Evolutionary conservation across 2,329 filamentous ascomycete genomes (phyloP).

Genomic region (Fusarium sp.): DNA sequence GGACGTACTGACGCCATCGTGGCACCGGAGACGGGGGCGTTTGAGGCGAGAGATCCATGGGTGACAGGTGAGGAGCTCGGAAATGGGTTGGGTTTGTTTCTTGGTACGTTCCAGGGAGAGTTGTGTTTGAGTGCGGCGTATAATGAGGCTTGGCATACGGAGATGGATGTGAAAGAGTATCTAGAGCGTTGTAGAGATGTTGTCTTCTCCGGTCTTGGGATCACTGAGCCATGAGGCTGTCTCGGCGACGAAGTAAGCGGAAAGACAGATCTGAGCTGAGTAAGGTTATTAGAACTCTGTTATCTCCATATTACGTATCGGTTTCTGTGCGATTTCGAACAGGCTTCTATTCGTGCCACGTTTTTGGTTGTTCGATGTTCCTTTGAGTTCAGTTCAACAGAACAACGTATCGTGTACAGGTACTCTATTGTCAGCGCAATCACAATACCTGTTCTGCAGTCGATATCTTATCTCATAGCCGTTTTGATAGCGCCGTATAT

Average conservation of each 20-base stretch:
- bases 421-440: not conserved
- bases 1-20: constrained; percentile 49
- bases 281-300: too few relatives aligned
- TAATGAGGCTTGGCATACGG: constrained; percentile 55
- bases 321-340: rapidly evolving
- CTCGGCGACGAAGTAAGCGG: too few relatives aligned
- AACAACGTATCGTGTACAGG: rapidly evolving
- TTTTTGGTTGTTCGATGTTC: rapidly evolving
- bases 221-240: not conserved
- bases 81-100: constrained; percentile 50
- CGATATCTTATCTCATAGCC: not conserved
- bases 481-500: rapidly evolving
- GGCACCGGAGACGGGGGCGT: constrained; percentile 28
- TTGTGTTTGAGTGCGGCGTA: constrained; percentile 53
- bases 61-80: constrained; percentile 57
- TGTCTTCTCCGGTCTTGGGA: not conserved
- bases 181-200: constrained; percentile 30
- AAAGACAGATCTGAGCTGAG: not conserved
- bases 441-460: not conserved
- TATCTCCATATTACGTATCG: not conserved
- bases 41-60: constrained; percentile 51
- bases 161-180: constrained; percentile 28
- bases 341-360: too few relatives aligned
- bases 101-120: constrained; percentile 50
- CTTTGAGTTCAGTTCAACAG: not conserved